These are phyloP conservation scores for Porcisia deanei DNA, from an alignment of 208 protist species.

Conservation along the genomic window DNA sequence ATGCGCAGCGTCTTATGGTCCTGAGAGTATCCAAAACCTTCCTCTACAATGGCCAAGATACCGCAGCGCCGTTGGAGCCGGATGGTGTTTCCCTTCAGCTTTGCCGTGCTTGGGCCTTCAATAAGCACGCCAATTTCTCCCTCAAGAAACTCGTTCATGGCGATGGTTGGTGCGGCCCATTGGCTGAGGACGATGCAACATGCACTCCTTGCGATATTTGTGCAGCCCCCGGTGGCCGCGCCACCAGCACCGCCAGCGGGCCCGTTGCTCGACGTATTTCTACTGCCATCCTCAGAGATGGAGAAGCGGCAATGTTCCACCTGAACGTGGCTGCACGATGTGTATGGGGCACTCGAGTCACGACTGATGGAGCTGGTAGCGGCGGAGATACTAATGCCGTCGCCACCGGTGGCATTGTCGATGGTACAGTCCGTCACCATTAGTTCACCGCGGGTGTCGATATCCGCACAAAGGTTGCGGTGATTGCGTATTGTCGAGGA, in stretches of 20 bases:
- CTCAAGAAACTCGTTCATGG: slow-evolving; percentile 67
- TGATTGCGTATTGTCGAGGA: slow-evolving; percentile 67
- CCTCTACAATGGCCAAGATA: slow-evolving; percentile 67
- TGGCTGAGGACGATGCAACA: slow-evolving; percentile 76
- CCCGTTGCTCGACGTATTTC: not conserved
- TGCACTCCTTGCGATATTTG: slow-evolving; percentile 27
- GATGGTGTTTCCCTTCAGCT: slow-evolving; percentile 73
- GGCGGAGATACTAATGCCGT: slow-evolving; percentile 56
- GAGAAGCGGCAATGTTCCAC: slow-evolving; percentile 69
- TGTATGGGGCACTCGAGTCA: slow-evolving; percentile 16
- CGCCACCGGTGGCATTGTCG: slow-evolving; percentile 55
- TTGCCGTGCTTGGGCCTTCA: slow-evolving; percentile 57
- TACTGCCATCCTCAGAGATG: slow-evolving; percentile 24
- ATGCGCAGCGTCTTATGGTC: slow-evolving; percentile 56
- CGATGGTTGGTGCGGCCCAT: slow-evolving; percentile 65
- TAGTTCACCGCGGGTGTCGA: slow-evolving; percentile 82
- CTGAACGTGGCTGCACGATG: slow-evolving; percentile 55
- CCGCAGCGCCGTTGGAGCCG: slow-evolving; percentile 74
- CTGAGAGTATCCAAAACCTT: slow-evolving; percentile 30
- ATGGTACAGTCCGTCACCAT: slow-evolving; percentile 56
- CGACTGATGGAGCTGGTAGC: slow-evolving; percentile 33
- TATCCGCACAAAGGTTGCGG: slow-evolving; percentile 47
- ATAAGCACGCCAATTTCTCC: slow-evolving; percentile 82
- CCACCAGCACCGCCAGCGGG: not conserved
- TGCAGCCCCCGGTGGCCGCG: not conserved